These are phyloP conservation scores for Mycena haematopus DNA, from an alignment of 768 basidiomycete genomes.

Conservation along the genomic window DNA sequence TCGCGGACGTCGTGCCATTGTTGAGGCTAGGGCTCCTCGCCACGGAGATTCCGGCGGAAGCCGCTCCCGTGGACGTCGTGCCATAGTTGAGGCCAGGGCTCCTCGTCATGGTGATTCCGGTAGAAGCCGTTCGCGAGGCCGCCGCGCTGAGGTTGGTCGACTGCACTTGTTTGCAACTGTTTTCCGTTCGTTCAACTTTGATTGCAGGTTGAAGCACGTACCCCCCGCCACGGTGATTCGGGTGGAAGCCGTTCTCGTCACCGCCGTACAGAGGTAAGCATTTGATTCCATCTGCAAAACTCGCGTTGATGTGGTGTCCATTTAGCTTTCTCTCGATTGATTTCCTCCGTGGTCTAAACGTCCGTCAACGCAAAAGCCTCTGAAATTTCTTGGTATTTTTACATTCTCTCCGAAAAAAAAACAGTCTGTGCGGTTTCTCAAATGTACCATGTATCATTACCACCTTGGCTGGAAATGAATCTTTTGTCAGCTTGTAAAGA, in stretches of 20 bases:
- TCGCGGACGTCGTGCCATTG: background rate
- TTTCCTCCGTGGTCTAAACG: too few species aligned
- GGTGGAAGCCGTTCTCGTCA: constrained; percentile 8
- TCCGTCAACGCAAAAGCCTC: too few species aligned
- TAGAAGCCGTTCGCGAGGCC: background rate
- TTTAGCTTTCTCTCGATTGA: too few species aligned
- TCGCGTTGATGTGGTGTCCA: too few species aligned
- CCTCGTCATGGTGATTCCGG: constrained; percentile 19
- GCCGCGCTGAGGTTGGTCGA: background rate
- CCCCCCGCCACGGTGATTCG: constrained; percentile 12
- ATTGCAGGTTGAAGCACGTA: background rate
- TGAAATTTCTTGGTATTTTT: too few species aligned
- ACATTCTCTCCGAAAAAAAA: too few species aligned
- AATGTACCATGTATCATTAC: too few species aligned
- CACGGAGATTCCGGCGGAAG: constrained; percentile 1
- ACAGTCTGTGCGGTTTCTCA: too few species aligned
- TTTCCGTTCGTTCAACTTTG: background rate
- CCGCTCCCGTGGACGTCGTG: constrained; percentile 14
- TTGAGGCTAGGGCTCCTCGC: constrained; percentile 10
- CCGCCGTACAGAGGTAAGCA: background rate
- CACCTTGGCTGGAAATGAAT: too few species aligned
- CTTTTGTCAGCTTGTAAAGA: too few species aligned
- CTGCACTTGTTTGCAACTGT: too few species aligned
- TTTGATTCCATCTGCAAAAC: too few species aligned
- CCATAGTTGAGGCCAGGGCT: constrained; percentile 5